Conservation (phyloP, 2,329 filamentous ascomycete species). For the Ceratocystis papillata region DNA sequence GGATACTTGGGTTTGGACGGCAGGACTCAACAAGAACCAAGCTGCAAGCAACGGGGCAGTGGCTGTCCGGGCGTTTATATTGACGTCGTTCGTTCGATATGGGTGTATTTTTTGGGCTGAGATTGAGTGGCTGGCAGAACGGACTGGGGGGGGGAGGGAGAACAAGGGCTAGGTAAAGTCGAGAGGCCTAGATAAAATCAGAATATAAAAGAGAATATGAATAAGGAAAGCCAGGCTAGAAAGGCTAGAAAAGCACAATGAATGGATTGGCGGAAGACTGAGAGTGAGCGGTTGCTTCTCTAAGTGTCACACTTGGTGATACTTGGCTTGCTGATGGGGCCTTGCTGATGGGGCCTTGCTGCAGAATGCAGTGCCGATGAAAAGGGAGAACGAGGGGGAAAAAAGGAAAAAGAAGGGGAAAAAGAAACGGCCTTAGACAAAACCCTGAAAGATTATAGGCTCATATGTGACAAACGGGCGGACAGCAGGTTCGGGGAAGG, state of each 20-base stretch:
- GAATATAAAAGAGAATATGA: conserved; percentile 5
- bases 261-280: no score
- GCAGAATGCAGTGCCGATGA: neutral
- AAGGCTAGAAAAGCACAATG: neutral
- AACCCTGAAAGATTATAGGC: neutral
- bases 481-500: neutral
- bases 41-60: neutral
- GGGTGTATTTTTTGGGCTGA: neutral
- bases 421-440: neutral
- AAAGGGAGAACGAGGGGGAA: neutral
- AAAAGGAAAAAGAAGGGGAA: neutral
- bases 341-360: neutral
- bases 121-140: conserved; percentile 9
- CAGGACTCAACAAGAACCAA: neutral
- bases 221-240: neutral
- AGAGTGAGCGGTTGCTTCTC: neutral
- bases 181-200: neutral
- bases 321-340: neutral
- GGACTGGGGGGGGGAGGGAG: neutral
- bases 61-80: conserved; percentile 7
- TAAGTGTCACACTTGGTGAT: neutral
- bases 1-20: neutral
- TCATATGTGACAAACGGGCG: neutral
- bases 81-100: neutral
- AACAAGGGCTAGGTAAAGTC: neutral